Evolutionary conservation across 2,329 filamentous ascomycete genomes (phyloP).

Genomic region (Colletotrichum lupini): DNA sequence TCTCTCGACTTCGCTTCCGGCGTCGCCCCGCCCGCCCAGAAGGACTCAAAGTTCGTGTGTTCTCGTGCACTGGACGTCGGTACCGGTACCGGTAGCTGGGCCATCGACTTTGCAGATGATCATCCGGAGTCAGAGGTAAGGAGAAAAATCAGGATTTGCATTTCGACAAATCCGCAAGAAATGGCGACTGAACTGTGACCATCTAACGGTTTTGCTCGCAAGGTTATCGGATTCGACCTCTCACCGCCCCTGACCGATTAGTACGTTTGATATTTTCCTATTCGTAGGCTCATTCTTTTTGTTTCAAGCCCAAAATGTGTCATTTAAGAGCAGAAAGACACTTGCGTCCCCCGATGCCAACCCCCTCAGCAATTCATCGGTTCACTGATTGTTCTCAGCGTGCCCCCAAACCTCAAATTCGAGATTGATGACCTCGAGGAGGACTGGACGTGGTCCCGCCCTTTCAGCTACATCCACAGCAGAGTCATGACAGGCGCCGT

Average conservation of each 20-base stretch:
- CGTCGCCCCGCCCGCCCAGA: conserved; percentile 53
- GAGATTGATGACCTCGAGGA: conserved; percentile 52
- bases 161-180: background rate
- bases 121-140: conserved; percentile 45
- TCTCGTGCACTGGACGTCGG: conserved; percentile 40
- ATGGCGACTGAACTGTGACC: no score
- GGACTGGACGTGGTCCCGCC: conserved; percentile 62
- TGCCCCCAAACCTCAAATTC: conserved; percentile 53
- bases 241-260: conserved; percentile 76
- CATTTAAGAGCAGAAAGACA: no score
- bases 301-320: background rate
- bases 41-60: conserved; percentile 16
- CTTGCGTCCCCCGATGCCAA: no score
- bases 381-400: background rate
- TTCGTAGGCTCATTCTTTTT: background rate
- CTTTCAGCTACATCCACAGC: conserved; percentile 66
- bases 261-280: conserved; percentile 29
- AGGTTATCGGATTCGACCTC: conserved; percentile 71
- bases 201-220: background rate
- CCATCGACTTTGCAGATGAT: conserved; percentile 50
- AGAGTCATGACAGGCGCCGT: conserved; percentile 61
- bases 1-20: conserved; percentile 43
- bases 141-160: background rate
- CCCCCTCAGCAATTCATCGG: background rate
- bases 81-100: conserved; percentile 44